Evolutionary conservation across 2,329 filamentous ascomycete species (phyloP).

Genomic region (Diplocarpon rosae): DNA sequence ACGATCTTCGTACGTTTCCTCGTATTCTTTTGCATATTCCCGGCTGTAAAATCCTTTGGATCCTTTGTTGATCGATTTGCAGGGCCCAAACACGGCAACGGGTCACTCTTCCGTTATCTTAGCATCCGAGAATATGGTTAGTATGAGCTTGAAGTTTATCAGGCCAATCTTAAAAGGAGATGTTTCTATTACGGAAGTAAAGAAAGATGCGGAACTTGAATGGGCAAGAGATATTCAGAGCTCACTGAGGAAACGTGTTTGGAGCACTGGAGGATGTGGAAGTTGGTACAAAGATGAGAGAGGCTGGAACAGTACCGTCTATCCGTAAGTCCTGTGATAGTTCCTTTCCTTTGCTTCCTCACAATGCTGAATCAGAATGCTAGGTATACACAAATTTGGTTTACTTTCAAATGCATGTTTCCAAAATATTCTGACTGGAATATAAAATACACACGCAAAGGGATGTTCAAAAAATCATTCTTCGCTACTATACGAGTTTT

Average conservation of each 20-base stretch:
- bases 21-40: neutral
- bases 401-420: constrained; percentile 38
- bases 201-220: constrained; percentile 34
- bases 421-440: constrained; percentile 44
- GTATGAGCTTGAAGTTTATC: constrained; percentile 43
- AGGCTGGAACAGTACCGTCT: constrained; percentile 38
- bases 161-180: constrained; percentile 38
- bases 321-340: constrained; percentile 29
- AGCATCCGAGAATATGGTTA: constrained; percentile 44
- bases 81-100: constrained; percentile 44
- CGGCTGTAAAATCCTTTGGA: neutral
- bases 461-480: constrained; percentile 26
- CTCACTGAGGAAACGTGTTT: constrained; percentile 35
- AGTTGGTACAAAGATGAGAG: constrained; percentile 38
- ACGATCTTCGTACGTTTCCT: constrained; percentile 34
- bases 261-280: constrained; percentile 33
- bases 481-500: neutral
- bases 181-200: constrained; percentile 36
- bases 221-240: constrained; percentile 38
- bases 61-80: neutral
- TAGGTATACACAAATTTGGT: constrained; percentile 35
- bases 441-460: constrained; percentile 38
- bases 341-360: neutral
- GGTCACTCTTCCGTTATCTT: constrained; percentile 47
- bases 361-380: neutral